Evolutionary conservation across 257 asterid genomes (phyloP), one percentile per base, ranked within the genome.

Genomic region (Solanum sparsipilum): DNA sequence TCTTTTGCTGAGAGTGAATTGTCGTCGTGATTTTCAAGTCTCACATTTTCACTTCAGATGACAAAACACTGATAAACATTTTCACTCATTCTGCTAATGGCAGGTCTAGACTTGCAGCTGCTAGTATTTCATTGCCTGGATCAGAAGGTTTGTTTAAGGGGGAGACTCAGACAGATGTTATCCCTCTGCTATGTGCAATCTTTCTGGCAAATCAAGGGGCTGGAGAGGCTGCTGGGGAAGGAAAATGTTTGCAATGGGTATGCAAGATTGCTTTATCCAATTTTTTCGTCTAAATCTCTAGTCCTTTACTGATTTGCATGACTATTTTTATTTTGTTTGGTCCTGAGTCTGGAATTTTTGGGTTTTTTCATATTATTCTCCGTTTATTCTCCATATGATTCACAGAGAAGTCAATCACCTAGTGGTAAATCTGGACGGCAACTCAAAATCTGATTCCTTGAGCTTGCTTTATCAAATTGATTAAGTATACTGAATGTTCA

Each of bases 201-300:
- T 95, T 94, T 91, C 90, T 92, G 94, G 94, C 95, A 52, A 94
- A 94, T 84, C 98, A 95, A n/a, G 95, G 97, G 88, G 92, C 92
- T 25, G 95, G 94, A 46, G 98, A 95, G 90, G 96, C 94, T 79
- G 92, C 97, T 86, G 94, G 70, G 88, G 98, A 92, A 87, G 96
- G 92, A 58, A 91, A 88, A 68, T 63, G 78, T 72, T 88, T 94
- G 87, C 92, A 93, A 65, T 92, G 89, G 97, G 98, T 95, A 89
- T 91, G 94, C 84, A 35, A 39, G 88, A 86, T 84, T 48, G 81
- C 76, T 58, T 65, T 84, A 39, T 25, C 36, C 71, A 74, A 12
- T 81, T 20, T 31, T 76, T 76, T n/a, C 2, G 85, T 52, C 70
- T 5, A 48, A 16, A 82, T 9, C 41, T 82, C 29, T n/a, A 31